Conservation (phyloP, 2,329 filamentous ascomycete species). For the Microcyclosporella mali region DNA sequence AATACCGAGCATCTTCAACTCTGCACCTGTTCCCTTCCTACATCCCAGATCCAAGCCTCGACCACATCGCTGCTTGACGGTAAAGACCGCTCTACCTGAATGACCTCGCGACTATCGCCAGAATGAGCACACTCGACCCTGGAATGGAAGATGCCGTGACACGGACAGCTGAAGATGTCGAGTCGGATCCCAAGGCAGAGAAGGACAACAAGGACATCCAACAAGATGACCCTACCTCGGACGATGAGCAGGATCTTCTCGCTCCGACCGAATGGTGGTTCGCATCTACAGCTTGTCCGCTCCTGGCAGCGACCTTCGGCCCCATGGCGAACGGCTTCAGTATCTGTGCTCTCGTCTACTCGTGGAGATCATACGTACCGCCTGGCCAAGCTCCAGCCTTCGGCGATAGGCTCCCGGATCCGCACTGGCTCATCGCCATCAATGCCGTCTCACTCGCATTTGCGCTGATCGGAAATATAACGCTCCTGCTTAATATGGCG, state of each 20-base stretch:
- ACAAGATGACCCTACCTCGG: slow-evolving; percentile 25
- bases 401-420: slow-evolving; percentile 46
- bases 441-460: slow-evolving; percentile 52
- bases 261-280: slow-evolving; percentile 53
- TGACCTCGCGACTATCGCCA: slow-evolving; percentile 1
- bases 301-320: slow-evolving; percentile 46
- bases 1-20: no score
- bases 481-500: slow-evolving; percentile 55
- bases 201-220: slow-evolving; percentile 35
- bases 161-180: slow-evolving; percentile 37
- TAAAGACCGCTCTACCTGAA: no score
- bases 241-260: slow-evolving; percentile 37
- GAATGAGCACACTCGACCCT: slow-evolving; percentile 34
- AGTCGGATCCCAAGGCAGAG: slow-evolving; percentile 35
- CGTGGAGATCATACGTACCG: slow-evolving; percentile 44
- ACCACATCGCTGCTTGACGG: no score
- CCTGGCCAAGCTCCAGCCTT: slow-evolving; percentile 24
- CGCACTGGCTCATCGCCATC: slow-evolving; percentile 46
- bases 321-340: slow-evolving; percentile 36
- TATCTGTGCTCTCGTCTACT: slow-evolving; percentile 47
- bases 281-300: slow-evolving; percentile 52
- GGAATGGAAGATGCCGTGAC: slow-evolving; percentile 47
- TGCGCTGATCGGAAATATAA: slow-evolving; percentile 50
- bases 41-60: no score
- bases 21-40: no score